These are phyloP conservation scores for Trichoderma sp. DNA, from an alignment of 2,329 filamentous ascomycete species.

Conservation along the genomic window DNA sequence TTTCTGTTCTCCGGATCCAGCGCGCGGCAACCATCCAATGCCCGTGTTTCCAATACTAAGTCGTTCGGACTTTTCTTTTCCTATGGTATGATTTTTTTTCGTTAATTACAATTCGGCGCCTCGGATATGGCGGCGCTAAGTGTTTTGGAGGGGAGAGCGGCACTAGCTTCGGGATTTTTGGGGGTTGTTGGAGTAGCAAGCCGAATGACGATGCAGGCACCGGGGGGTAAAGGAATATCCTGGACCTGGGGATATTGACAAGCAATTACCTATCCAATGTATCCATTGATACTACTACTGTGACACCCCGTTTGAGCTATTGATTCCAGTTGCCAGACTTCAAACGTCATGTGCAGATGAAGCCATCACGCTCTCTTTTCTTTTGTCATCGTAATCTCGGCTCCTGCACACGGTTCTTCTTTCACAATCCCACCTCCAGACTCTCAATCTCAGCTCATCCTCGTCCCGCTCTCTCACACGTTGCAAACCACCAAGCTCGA, in stretches of 20 bases:
- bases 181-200: not conserved
- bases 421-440: not conserved
- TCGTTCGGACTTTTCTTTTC: not conserved
- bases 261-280: not conserved
- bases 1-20: not conserved
- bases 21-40: not conserved
- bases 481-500: not conserved
- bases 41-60: not conserved
- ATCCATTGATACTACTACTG: not conserved
- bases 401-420: not conserved
- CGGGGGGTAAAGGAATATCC: not conserved
- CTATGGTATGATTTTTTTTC: not conserved
- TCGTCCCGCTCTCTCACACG: not conserved
- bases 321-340: not conserved
- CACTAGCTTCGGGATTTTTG: slow-evolving; percentile 3
- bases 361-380: not conserved
- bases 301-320: not conserved
- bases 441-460: not conserved
- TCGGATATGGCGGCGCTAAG: not conserved
- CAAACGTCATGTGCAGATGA: not conserved
- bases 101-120: not conserved
- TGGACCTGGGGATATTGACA: not conserved
- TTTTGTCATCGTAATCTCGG: not conserved
- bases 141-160: not conserved
- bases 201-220: not conserved